These are phyloP conservation scores for Cyberlindnera americana DNA, from an alignment of 805 yeast genomes.

Conservation along the genomic window DNA sequence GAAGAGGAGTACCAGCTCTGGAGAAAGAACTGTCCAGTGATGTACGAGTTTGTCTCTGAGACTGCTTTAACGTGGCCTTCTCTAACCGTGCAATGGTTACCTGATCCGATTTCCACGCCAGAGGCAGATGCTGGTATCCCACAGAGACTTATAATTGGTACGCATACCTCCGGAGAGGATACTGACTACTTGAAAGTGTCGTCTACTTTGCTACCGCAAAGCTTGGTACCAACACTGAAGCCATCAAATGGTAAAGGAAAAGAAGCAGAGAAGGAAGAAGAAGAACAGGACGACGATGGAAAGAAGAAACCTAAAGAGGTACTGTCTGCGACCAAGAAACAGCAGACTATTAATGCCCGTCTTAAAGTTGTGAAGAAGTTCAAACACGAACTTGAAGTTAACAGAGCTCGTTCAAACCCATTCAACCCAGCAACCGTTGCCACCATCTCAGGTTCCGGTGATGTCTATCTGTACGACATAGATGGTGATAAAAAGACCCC, in stretches of 20 bases:
- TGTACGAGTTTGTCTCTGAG: constrained; percentile 82
- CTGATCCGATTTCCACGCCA: constrained; percentile 30
- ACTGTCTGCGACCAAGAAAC: constrained; percentile 14
- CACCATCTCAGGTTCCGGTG: constrained; percentile 67
- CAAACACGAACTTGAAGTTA: constrained; percentile 61
- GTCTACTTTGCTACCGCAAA: constrained; percentile 52
- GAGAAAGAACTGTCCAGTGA: constrained; percentile 75
- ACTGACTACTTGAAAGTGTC: constrained; percentile 65
- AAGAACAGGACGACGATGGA: constrained; percentile 24
- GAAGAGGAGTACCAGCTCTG: constrained; percentile 69
- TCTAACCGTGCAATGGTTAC: constrained; percentile 74
- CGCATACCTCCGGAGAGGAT: constrained; percentile 72
- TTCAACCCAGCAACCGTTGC: constrained; percentile 53
- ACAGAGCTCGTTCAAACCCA: constrained; percentile 70
- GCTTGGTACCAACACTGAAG: constrained; percentile 30
- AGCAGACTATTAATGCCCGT: constrained; percentile 43
- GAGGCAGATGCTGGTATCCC: constrained; percentile 31
- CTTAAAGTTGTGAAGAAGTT: constrained; percentile 60
- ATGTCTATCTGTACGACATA: constrained; percentile 47
- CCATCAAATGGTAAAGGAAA: constrained; percentile 20
- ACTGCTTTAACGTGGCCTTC: constrained; percentile 83
- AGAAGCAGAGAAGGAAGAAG: constrained; percentile 24
- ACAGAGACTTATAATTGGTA: constrained; percentile 59
- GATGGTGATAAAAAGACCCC: constrained; percentile 27
- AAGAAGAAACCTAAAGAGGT: constrained; percentile 8